Conservation (phyloP, 148 eudicot genomes). For the Euryodendron excelsum region DNA sequence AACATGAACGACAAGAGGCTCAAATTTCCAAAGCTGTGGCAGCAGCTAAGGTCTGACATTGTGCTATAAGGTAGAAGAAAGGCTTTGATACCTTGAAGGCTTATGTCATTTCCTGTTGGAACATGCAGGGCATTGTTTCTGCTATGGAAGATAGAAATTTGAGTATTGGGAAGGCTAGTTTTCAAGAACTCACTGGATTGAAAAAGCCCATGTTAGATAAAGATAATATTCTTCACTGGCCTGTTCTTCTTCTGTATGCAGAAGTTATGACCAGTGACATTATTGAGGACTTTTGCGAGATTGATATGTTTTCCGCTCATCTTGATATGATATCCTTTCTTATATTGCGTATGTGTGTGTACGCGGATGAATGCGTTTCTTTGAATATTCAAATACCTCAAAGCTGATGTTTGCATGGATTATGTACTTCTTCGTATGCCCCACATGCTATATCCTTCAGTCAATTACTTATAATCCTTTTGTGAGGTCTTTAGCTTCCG, state of each 20-base stretch:
- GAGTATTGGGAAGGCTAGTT: conserved; percentile 74
- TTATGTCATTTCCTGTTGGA: conserved; percentile 13
- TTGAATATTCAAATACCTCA: neutral
- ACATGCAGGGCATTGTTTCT: conserved; percentile 58
- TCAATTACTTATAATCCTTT: neutral
- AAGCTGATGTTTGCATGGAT: neutral
- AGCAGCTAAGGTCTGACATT: conserved; percentile 59
- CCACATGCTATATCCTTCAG: neutral
- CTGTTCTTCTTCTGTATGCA: conserved; percentile 85
- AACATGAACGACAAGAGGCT: conserved; percentile 58
- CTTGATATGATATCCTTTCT: conserved; percentile 87
- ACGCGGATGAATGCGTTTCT: neutral
- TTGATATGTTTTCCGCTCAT: conserved; percentile 82
- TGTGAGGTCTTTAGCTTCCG: conserved; percentile 61
- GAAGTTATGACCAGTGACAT: conserved; percentile 96
- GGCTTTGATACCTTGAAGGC: conserved; percentile 4
- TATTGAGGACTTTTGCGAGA: conserved; percentile 96
- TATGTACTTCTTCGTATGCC: neutral
- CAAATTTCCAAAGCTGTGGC: conserved; percentile 61
- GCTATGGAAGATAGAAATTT: conserved; percentile 69
- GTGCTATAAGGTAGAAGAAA: neutral
- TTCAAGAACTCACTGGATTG: conserved; percentile 69
- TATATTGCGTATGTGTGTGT: neutral
- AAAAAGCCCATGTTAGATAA: conserved; percentile 76
- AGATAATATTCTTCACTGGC: conserved; percentile 87